Conservation (phyloP, 2,329 filamentous ascomycete genomes). For the Cladosporium sp. region DNA sequence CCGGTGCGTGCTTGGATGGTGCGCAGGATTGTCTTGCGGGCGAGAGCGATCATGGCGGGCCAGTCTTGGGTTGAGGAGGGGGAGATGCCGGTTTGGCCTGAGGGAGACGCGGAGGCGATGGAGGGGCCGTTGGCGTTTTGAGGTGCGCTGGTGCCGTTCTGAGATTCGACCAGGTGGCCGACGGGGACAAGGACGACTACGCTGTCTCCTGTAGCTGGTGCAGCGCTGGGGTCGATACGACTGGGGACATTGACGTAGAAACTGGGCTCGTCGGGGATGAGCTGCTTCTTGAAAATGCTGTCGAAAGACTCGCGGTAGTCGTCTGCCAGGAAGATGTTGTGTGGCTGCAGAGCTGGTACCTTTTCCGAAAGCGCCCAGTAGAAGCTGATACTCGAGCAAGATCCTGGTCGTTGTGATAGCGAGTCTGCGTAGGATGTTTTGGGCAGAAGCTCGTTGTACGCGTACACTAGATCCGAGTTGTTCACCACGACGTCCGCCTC, state of each 20-base stretch:
- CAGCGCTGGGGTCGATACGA: conserved; percentile 66
- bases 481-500: conserved; percentile 66
- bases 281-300: conserved; percentile 69
- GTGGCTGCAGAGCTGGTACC: conserved; percentile 64
- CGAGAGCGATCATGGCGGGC: conserved; percentile 58
- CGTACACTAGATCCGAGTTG: conserved; percentile 73
- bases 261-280: conserved; percentile 66
- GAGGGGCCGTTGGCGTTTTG: conserved; percentile 17
- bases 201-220: conserved; percentile 64
- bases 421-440: conserved; percentile 43
- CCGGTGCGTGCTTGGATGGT: conserved; percentile 64
- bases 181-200: conserved; percentile 72
- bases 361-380: conserved; percentile 68
- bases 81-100: conserved; percentile 39
- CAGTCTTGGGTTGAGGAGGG: conserved; percentile 57
- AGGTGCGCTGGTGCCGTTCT: conserved; percentile 3
- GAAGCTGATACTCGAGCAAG: conserved; percentile 73
- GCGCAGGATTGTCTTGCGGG: conserved; percentile 60
- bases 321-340: conserved; percentile 77
- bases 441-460: conserved; percentile 70
- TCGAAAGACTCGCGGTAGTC: conserved; percentile 73
- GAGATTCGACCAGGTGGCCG: conserved; percentile 57
- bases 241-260: conserved; percentile 79
- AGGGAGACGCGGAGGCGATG: conserved; percentile 29
- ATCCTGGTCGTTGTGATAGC: conserved; percentile 55